Evolutionary conservation across 2,329 filamentous ascomycete species (phyloP).

Genomic region (Venturia oleaginea): DNA sequence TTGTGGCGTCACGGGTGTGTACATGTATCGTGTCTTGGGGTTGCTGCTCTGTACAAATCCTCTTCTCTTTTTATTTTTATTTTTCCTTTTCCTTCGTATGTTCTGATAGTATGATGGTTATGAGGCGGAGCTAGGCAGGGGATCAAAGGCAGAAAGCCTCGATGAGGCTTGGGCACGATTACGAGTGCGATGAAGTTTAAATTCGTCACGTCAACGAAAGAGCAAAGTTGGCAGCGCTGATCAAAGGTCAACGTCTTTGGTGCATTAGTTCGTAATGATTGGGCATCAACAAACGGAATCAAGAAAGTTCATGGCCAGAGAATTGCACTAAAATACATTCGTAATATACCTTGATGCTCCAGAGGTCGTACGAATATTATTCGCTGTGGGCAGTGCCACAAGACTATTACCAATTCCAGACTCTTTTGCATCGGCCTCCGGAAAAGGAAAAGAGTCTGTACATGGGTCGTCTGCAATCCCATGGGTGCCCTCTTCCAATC

Average conservation of each 20-base stretch:
- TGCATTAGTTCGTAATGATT: conserved; percentile 3
- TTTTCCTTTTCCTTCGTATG: not conserved
- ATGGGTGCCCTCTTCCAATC: not conserved
- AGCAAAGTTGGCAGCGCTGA: not conserved
- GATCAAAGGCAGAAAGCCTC: not conserved
- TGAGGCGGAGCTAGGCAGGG: not conserved
- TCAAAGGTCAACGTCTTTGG: not conserved
- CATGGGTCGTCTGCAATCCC: not conserved
- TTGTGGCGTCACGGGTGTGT: conserved; percentile 5
- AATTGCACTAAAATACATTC: not conserved
- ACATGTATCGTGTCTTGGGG: not conserved
- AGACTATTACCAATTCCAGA: not conserved
- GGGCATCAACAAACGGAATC: not conserved
- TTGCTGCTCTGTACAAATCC: not conserved
- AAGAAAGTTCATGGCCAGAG: too few species aligned
- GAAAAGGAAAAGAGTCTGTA: not conserved
- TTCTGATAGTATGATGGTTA: not conserved
- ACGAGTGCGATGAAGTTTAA: not conserved
- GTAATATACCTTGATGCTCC: not conserved
- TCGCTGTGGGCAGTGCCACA: not conserved
- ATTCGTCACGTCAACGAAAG: not conserved
- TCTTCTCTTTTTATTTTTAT: not conserved
- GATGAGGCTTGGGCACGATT: not conserved
- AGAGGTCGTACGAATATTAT: not conserved
- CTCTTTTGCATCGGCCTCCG: not conserved